phyloP scores from a whole-genome alignment of 352 stramenopile genomes.

The Elongisporangium prolatum region DNA sequence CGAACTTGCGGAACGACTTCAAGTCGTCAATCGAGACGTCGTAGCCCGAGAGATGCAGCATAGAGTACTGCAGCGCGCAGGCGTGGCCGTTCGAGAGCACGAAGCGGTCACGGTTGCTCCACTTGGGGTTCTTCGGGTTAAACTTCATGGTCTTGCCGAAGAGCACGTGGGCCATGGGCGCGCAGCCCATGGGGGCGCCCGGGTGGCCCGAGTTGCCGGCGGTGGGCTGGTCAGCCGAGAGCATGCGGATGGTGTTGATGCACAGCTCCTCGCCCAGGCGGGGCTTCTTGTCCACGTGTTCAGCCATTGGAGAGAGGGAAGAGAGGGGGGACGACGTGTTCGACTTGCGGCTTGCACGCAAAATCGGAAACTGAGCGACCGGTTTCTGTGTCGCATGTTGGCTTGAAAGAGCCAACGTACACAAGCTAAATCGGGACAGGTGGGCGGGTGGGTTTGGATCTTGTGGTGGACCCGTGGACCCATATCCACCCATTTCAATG shows the following conservation, averaged over 20 bases:
- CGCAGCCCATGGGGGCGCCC: conserved; percentile 97
- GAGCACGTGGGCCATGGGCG: conserved; percentile 97
- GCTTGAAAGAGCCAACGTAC: too few species aligned
- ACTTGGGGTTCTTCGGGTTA: conserved; percentile 83
- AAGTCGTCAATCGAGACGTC: conserved; percentile 96
- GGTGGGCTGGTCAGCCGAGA: conserved; percentile 96
- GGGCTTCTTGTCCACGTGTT: conserved; percentile 80
- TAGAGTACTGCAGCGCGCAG: conserved; percentile 98
- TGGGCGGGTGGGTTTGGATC: too few species aligned
- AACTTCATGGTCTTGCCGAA: conserved; percentile 92
- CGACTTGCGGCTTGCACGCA: conserved; percentile 28
- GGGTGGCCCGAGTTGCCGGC: conserved; percentile 98
- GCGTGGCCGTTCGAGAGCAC: conserved; percentile 98
- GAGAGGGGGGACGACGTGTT: conserved; percentile 3
- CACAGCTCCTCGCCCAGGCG: conserved; percentile 85
- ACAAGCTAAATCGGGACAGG: too few species aligned
- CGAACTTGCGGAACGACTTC: conserved; percentile 96
- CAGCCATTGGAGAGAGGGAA: conserved; percentile 38
- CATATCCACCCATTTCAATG: too few species aligned
- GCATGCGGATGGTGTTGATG: conserved; percentile 98
- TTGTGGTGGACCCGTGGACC: too few species aligned
- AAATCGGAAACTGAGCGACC: conserved; percentile 35
- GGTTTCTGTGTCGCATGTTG: too few species aligned
- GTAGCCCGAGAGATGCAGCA: conserved; percentile 98
- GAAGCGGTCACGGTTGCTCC: conserved; percentile 98